Percentiles rank a stretch among this genome's conserved stretches.
These are phyloP conservation scores for Boeremia exigua DNA, from an alignment of 2,329 filamentous ascomycete genomes.

Conservation along the genomic window DNA sequence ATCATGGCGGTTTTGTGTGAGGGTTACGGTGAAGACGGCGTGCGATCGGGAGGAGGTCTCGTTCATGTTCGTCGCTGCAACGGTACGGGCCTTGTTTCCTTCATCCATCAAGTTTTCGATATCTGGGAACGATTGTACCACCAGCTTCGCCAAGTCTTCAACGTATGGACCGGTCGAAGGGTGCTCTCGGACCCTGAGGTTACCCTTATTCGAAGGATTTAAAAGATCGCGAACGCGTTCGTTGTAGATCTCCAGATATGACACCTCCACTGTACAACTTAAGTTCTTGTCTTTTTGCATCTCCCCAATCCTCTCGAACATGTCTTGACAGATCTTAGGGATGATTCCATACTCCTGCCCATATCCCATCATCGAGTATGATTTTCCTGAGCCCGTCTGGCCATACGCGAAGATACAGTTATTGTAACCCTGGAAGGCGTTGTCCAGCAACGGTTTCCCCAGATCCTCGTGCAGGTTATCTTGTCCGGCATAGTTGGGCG, in stretches of 20 bases:
- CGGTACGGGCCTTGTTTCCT: conserved; percentile 97
- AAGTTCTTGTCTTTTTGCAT: conserved; percentile 77
- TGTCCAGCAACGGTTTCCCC: conserved; percentile 89
- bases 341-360: conserved; percentile 95
- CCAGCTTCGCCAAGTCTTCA: conserved; percentile 93
- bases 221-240: conserved; percentile 94
- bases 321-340: conserved; percentile 94
- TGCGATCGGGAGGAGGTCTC: conserved; percentile 98
- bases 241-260: conserved; percentile 99
- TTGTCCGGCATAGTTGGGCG: conserved; percentile 85
- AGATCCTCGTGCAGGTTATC: conserved; percentile 87
- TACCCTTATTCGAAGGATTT: conserved; percentile 94
- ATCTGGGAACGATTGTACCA: conserved; percentile 90
- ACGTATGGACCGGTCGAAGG: conserved; percentile 97
- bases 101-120: conserved; percentile 99
- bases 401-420: conserved; percentile 99
- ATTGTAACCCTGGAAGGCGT: conserved; percentile 98
- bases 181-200: conserved; percentile 96
- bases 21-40: conserved; percentile 93
- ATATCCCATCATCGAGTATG: conserved; percentile 99
- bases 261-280: conserved; percentile 94
- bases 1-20: conserved; percentile 93
- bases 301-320: conserved; percentile 84
- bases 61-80: conserved; percentile 99
- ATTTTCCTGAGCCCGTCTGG: conserved; percentile 97